Percentiles rank a stretch among this genome's conserved stretches.
Evolutionary conservation across 352 stramenopile species (phyloP).

Genomic region (Globisporangium apiculatum): DNA sequence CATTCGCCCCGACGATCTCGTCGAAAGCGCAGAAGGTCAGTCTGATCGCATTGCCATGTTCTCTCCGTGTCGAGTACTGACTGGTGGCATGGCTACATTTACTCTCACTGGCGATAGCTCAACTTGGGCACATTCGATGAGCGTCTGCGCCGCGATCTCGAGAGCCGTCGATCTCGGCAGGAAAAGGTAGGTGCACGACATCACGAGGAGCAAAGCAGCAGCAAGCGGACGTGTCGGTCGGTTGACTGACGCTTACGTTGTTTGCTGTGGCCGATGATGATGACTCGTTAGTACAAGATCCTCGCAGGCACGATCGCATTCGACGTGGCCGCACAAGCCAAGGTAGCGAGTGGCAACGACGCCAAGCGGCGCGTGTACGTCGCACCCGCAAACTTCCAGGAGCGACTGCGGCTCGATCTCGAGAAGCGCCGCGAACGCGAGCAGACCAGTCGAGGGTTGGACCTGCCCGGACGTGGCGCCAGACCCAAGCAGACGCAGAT

Average conservation of each 20-base stretch:
- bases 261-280: no score
- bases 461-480: neutral
- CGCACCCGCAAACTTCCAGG: conserved; percentile 24
- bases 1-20: conserved; percentile 53
- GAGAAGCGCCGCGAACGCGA: conserved; percentile 29
- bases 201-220: neutral
- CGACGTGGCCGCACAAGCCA: neutral
- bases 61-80: no score
- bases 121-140: conserved; percentile 52
- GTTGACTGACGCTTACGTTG: neutral
- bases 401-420: conserved; percentile 36
- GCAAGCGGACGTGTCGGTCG: no score
- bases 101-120: conserved; percentile 15
- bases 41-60: neutral
- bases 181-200: neutral
- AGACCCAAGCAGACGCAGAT: conserved; percentile 1
- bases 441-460: neutral
- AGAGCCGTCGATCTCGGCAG: conserved; percentile 28
- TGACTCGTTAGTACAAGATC: conserved; percentile 1
- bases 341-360: neutral
- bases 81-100: no score
- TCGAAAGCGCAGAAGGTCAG: conserved; percentile 23
- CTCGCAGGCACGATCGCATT: neutral
- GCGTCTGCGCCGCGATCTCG: conserved; percentile 43
- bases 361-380: conserved; percentile 2